These are phyloP conservation scores for Trichoderma sp. DNA, from an alignment of 2,329 filamentous ascomycete species.

Conservation along the genomic window DNA sequence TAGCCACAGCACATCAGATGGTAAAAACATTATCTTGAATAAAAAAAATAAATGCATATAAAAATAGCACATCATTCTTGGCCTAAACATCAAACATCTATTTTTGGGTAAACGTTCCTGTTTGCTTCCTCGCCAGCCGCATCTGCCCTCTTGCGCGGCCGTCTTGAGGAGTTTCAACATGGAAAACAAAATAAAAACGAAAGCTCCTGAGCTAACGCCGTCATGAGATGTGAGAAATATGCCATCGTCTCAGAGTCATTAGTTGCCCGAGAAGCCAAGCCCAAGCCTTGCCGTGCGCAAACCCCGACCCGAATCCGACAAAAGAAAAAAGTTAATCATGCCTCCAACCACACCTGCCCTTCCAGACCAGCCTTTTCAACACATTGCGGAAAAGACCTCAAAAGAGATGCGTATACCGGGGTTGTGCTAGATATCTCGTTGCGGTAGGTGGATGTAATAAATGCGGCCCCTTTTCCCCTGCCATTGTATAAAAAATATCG, in stretches of 20 bases:
- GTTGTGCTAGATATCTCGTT: conserved; percentile 26
- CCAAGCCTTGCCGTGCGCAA: conserved; percentile 17
- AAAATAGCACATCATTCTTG: conserved; percentile 10
- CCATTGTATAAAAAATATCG: background rate
- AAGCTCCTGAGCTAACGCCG: conserved; percentile 37
- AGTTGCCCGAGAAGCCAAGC: conserved; percentile 17
- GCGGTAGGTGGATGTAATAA: conserved; percentile 25
- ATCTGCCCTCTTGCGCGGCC: conserved; percentile 25
- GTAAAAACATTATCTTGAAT: background rate
- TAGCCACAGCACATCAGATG: background rate
- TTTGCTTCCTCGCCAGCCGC: conserved; percentile 20
- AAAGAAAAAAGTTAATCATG: conserved; percentile 18
- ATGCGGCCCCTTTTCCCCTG: conserved; percentile 25
- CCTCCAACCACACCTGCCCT: conserved; percentile 9
- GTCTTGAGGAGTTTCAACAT: background rate
- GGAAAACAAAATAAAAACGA: conserved; percentile 26
- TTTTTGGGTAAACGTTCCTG: background rate
- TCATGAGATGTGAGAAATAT: conserved; percentile 30
- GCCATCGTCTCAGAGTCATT: conserved; percentile 19
- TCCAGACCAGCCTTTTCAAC: background rate
- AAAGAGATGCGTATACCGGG: conserved; percentile 10
- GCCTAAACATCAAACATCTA: conserved; percentile 18
- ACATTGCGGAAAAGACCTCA: background rate
- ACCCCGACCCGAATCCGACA: conserved; percentile 16
- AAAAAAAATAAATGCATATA: background rate